Base-by-base conservation (phyloP, 2,329 filamentous ascomycete genomes). In the Camillea tinctor region DNA sequence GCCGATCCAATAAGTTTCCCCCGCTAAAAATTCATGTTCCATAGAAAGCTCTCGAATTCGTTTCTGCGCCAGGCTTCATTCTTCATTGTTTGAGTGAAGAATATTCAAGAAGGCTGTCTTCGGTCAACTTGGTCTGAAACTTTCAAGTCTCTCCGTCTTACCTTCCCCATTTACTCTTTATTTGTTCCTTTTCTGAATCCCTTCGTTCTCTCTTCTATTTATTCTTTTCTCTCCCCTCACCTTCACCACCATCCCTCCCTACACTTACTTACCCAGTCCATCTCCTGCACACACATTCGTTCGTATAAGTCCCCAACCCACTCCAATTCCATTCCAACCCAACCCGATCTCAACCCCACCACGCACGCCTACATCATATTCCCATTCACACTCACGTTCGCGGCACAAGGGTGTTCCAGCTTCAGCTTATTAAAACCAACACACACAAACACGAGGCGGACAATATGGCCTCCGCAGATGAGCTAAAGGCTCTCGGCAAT, bases 401-500 rank as follows among this genome's bases (percentile, higher is more conserved):
- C n/a, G n/a, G n/a, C n/a, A 30, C 26, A 7, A 9, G 13, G 3
- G 3, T 30, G 13, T 7, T 26, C 24, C 6, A 30, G 2, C 13
- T 11, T 9, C 26, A 4, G 26, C 7, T 7, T 30, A 30, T 30
- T 30, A 7, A 7, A 30, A 30, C 26, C 2, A 30, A 26, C 24
- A 30, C 23, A 17, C n/a, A 36, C 36, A 44, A 55, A 17, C 17
- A 58, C 61, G 22, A 59, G n/a, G 36, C 53, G 51, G 53, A 58
- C 62, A 66, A 59, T 57, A 87, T 87, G 84, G 77, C 84, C 71
- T 84, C 83, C 63, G 86, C 85, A 69, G 87, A 89, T 76, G 85
- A 94, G 86, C 87, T 99, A 72, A 99, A 99, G 84, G 92, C 93
- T 73, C 90, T 95, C 76, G 95, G 94, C 82, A 99, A 99, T 84